Evolutionary conservation across 2,329 filamentous ascomycete genomes (phyloP), one percentile per base, ranked within the genome.

Genomic region (Davidsoniella eucalypti): DNA sequence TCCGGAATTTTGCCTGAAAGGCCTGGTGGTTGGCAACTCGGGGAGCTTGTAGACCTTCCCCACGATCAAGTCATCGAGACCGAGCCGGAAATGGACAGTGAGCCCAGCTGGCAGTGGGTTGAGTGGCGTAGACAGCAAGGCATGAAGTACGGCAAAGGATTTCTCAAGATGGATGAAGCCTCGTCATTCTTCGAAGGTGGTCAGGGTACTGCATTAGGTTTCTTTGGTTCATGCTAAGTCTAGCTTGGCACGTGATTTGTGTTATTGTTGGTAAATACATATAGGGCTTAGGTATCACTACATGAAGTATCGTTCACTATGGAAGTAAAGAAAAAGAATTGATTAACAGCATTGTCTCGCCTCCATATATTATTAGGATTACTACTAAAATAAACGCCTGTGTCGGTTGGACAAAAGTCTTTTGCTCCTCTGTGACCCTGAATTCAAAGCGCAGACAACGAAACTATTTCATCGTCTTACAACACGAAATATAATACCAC

Each of bases 1-100:
- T 82, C 81, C 46, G 78, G 80, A 1, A 68, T 95, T 61, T 67
- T 96, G 47, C 92, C 92, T 0, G 67, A 73, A 52, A 72, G 80
- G 44, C 86, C 87, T 0, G 78, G 74, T 9, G 81, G 80, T 18
- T 81, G 78, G 78, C 65, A 66, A 5, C 60, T 65, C 23, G 61
- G 64, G 39, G 59, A 64, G 26, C 60, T 64, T 8, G 62, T 59
- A 5, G 65, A 70, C 12, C 51, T 67, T 9, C 61, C 61, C 5
- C 63, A 63, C 5, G 57, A 65, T 10, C 57, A 66, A 21, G 52
- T 66, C 6, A 48, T 52, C 6, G 18, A 39, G 8, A n/a, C 21
- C 9, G 53, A 54, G 23, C 37, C 44, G 8, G n/a, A 36, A n/a
- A 39, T 37, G 29, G 17, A 23, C 16, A 55, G 58, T 4, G 61